Base-by-base conservation (phyloP, 2,329 filamentous ascomycete species). In the Colletotrichum trifolii region DNA sequence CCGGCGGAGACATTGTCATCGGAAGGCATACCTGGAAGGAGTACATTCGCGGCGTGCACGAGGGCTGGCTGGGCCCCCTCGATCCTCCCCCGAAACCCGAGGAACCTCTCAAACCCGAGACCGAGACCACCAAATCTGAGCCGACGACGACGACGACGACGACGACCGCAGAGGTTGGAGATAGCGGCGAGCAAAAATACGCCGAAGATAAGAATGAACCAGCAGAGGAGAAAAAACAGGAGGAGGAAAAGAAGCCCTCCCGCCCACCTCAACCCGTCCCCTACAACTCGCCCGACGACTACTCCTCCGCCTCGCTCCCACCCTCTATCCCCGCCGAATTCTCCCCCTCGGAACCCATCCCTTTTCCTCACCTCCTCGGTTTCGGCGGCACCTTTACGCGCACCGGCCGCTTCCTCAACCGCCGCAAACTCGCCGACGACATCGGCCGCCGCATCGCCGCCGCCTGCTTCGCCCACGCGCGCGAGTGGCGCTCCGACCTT, bases 1-100 rank as follows among this genome's bases (percentile, higher is more conserved):
- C 91, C 25, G 86, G 86, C 68, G 96, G 96, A 48, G 95, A 98
- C 74, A 84, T 99, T 55, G 89, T 98, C 15, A 88, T 99, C 71
- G 96, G 96, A 11, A 84, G 95, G 61, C 92, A 97, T 75, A 90
- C 95, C 9, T 99, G 96, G 96, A 99, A 97, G 80, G 96, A 99
- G 79, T 99, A 98, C 76, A 82, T 98, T 33, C 86, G 94, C 64
- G 96, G 96, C 49, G 75, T 98, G 69, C 96, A 99, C 75, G 96
- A 99, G 79, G 96, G 96, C 60, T 99, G 96, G 95, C 81, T 99
- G 33, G 95, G 96, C 0, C 94, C 96, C 8, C 81, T 97, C 47
- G 87, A 91, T 64, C 78, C 88, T 60, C 91, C 91, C 2, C 72
- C 75, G 35, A 74, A 79, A 58, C 74, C 75, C 62, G 73, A 39